Evolutionary conservation across 371 early-diverging fungal genomes (phyloP).

Genomic region (Syncephalastrum racemosum): DNA sequence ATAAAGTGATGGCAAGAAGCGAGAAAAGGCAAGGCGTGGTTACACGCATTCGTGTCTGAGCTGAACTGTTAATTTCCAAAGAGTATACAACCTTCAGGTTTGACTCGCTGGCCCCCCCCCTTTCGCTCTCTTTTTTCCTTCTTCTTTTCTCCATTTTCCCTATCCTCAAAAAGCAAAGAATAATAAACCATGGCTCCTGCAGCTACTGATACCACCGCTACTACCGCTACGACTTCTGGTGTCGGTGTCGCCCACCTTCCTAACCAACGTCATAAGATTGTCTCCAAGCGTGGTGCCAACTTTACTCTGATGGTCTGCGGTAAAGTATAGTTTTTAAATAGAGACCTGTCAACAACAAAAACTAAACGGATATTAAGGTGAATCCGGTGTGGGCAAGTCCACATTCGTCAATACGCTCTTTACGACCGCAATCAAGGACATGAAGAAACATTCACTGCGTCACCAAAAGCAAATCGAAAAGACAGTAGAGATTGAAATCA

Average conservation of each 20-base stretch:
- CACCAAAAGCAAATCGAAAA: constrained; percentile 60
- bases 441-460: constrained; percentile 52
- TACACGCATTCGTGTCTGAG: too few species aligned
- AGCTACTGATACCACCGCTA: constrained; percentile 31
- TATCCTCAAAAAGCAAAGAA: too few species aligned
- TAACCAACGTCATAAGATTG: constrained; percentile 94
- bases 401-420: constrained; percentile 90
- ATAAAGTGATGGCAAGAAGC: too few species aligned
- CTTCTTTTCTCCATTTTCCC: too few species aligned
- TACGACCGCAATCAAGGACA: constrained; percentile 66
- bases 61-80: too few species aligned
- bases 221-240: constrained; percentile 33
- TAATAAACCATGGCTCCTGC: constrained; percentile 23
- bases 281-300: constrained; percentile 84
- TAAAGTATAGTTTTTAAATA: constrained; percentile 40
- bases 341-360: constrained; percentile 1
- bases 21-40: too few species aligned
- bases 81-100: too few species aligned
- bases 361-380: constrained; percentile 11
- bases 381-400: constrained; percentile 67
- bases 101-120: too few species aligned
- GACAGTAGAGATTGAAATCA: constrained; percentile 80
- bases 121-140: too few species aligned
- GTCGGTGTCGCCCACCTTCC: constrained; percentile 97
- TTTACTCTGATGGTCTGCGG: constrained; percentile 96